Evolutionary conservation across 352 stramenopile species (phyloP), one percentile per base, ranked within the genome.

Genomic region (Pythium apleroticum): DNA sequence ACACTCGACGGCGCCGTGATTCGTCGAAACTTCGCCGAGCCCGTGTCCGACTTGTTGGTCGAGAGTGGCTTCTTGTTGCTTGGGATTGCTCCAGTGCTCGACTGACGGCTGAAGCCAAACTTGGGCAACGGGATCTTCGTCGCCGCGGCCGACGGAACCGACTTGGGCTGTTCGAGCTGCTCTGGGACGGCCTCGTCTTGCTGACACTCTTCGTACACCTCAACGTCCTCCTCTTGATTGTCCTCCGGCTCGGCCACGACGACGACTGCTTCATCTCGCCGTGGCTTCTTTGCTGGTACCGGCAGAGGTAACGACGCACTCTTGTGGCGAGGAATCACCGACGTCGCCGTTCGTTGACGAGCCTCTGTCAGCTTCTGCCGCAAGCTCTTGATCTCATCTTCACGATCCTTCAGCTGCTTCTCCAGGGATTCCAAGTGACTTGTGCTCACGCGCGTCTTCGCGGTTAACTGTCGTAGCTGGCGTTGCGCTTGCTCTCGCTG

Each of bases 331-430:
- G 85, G 85, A 39, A 93, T 91, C 14, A 93, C 77, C 4, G 84
- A 83, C 17, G 74, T 81, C n/a, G 84, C 85, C 27, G 71, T 91
- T 27, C 86, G 78, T 50, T 88, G 81, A 3, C 86, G 81, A 7
- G 84, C 82, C 54, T 95, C 86, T 0, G 76, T 90, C 20, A 95
- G 62, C 69, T 82, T 63, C 24, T 90, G 80, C 8, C 86, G 81
- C 28, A 95, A 62, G 57, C 91, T 93, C 57, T 86, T 86, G 35
- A 95, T 86, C 59, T 95, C 86, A 39, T 89, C 80, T 60, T 95
- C 86, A 17, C 86, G 80, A 41, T 90, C 84, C n/a, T 78, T 76
- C 15, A 95, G 53, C 62, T 90, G 60, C n/a, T 75, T 78, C 60
- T 91, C 81, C 1, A 91, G 60, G 6, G 73, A 71, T 60, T 90